Evolutionary conservation across 371 early-diverging fungal species (phyloP).

Genomic region (Nematocida parisii): DNA sequence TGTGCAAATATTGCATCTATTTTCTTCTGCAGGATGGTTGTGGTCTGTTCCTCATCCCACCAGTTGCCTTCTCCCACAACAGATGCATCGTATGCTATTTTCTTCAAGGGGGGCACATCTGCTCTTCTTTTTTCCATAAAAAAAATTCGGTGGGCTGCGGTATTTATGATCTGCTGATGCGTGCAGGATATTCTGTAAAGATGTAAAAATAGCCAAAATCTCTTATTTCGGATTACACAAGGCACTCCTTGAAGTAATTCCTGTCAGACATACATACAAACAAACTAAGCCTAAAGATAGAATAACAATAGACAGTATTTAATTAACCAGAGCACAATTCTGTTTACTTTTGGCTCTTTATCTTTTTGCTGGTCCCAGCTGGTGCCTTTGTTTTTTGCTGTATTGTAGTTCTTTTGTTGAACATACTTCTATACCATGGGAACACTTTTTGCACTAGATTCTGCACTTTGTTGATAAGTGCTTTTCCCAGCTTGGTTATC

Average conservation of each 20-base stretch:
- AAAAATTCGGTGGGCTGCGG: conserved; percentile 9
- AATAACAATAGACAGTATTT: too few relatives aligned
- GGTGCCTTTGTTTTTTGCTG: conserved; percentile 18
- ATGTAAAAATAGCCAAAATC: too few relatives aligned
- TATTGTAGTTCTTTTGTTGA: conserved; percentile 30
- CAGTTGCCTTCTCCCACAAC: conserved; percentile 33
- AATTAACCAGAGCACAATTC: background rate
- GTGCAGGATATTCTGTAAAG: too few relatives aligned
- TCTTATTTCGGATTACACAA: too few relatives aligned
- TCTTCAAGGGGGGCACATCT: conserved; percentile 50
- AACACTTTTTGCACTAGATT: background rate
- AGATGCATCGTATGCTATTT: conserved; percentile 19
- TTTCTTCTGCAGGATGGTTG: conserved; percentile 12
- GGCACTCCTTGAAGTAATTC: too few relatives aligned
- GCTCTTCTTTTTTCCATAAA: conserved; percentile 58
- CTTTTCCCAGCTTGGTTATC: conserved; percentile 43
- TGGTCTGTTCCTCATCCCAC: conserved; percentile 23
- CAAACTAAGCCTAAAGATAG: too few relatives aligned
- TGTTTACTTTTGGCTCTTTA: conserved; percentile 1
- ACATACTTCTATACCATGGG: conserved; percentile 46
- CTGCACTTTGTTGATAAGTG: conserved; percentile 11
- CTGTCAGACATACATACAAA: too few relatives aligned
- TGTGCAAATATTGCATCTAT: conserved; percentile 29
- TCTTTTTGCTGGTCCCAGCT: conserved; percentile 4
- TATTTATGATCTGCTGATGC: background rate